Percentiles rank a stretch among this genome's conserved stretches.
phyloP scores from a whole-genome alignment of 192 early-diverging fungal genomes.

The Pilobolus umbonatus region DNA sequence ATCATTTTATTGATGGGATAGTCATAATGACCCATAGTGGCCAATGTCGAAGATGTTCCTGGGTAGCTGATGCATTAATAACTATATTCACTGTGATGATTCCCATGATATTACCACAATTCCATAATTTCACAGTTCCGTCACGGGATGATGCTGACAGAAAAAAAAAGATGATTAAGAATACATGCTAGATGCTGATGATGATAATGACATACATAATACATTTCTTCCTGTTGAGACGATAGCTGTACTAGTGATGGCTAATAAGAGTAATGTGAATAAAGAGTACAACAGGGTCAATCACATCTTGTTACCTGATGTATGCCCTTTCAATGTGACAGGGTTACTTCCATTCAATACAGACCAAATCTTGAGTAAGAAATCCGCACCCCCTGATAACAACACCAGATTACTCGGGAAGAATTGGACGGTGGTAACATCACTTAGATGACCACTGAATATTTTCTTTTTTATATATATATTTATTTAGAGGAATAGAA shows the following conservation, averaged over 20 bases:
- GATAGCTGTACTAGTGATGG: conserved; percentile 62
- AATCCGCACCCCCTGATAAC: conserved; percentile 63
- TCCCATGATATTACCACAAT: too few relatives aligned
- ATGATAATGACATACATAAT: conserved; percentile 48
- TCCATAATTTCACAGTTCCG: conserved; percentile 53
- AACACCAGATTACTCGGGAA: conserved; percentile 73
- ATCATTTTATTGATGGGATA: conserved; percentile 35
- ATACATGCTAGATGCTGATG: too few relatives aligned
- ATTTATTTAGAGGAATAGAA: not conserved
- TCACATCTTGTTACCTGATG: conserved; percentile 29
- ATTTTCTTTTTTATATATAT: conserved; percentile 27
- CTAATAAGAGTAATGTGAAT: conserved; percentile 7
- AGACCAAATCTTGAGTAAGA: conserved; percentile 70
- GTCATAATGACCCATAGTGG: conserved; percentile 27
- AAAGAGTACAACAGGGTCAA: not conserved
- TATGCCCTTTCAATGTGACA: conserved; percentile 67
- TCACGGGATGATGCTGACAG: conserved; percentile 48
- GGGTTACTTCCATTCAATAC: conserved; percentile 70
- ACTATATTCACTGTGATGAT: too few relatives aligned
- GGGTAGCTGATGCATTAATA: too few relatives aligned
- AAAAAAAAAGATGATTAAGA: not conserved
- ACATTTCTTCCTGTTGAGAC: conserved; percentile 63
- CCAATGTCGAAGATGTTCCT: conserved; percentile 40
- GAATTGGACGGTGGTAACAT: conserved; percentile 61
- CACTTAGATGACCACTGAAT: conserved; percentile 61